Evolutionary conservation across 352 stramenopile species (phyloP).

Genomic region (Elongisporangium prolatum): DNA sequence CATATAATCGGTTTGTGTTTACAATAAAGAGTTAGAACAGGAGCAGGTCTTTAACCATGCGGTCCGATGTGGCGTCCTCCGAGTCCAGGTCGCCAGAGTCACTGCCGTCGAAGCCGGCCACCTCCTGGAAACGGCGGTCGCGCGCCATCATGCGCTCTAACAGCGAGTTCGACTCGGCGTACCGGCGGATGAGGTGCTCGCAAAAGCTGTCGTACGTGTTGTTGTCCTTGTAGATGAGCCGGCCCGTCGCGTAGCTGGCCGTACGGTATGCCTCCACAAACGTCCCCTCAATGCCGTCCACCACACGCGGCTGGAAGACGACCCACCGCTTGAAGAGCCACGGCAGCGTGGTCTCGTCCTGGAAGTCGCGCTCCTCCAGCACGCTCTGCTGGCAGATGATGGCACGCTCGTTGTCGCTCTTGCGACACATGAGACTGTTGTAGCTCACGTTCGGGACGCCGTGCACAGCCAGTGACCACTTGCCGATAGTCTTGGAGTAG

Average conservation of each 20-base stretch:
- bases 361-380: conserved; percentile 77
- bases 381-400: conserved; percentile 87
- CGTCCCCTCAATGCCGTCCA: conserved; percentile 72
- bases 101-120: conserved; percentile 25
- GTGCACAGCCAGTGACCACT: conserved; percentile 81
- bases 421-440: conserved; percentile 77
- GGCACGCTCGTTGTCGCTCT: conserved; percentile 41
- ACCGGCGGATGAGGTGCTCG: conserved; percentile 83
- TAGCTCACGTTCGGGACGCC: conserved; percentile 83
- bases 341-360: conserved; percentile 71
- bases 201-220: conserved; percentile 89
- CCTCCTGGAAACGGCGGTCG: conserved; percentile 65
- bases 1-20: not conserved
- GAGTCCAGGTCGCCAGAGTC: conserved; percentile 32
- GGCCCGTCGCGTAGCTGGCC: conserved; percentile 76
- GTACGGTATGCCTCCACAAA: conserved; percentile 81
- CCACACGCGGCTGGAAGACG: conserved; percentile 66
- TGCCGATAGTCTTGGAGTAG: conserved; percentile 80
- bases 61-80: conserved; percentile 70
- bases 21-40: conserved; percentile 45
- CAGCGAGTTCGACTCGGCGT: conserved; percentile 79
- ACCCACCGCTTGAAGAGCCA: conserved; percentile 89
- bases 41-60: conserved; percentile 83
- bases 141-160: conserved; percentile 82
- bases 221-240: conserved; percentile 86